Conservation (phyloP, 2,329 filamentous ascomycete species). For the Cadophora sp. region DNA sequence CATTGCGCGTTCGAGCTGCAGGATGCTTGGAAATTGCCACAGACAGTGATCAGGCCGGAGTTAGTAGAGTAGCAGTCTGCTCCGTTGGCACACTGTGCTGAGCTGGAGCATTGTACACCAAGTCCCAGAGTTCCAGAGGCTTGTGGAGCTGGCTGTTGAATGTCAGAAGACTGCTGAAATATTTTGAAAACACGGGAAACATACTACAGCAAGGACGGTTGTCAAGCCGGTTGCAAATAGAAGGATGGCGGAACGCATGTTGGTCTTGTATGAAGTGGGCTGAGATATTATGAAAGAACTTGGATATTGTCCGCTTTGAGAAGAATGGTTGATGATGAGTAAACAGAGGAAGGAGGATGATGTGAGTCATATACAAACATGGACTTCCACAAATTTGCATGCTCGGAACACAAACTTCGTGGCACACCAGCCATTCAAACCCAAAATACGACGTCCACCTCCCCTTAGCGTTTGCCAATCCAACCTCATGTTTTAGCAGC, state of each 20-base stretch:
- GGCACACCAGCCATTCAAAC: neutral
- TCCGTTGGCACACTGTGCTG: conserved; percentile 28
- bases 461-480: neutral
- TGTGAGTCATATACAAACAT: neutral
- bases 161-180: neutral
- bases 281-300: neutral
- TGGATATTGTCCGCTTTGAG: neutral
- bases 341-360: neutral
- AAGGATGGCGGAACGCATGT: neutral
- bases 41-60: conserved; percentile 19
- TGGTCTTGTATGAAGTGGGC: neutral
- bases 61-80: conserved; percentile 29
- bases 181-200: neutral
- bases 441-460: neutral
- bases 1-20: conserved; percentile 29
- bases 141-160: conserved; percentile 5
- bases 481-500: neutral
- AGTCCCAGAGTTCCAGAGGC: conserved; percentile 20
- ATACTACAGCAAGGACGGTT: conserved; percentile 3
- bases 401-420: neutral
- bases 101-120: conserved; percentile 22
- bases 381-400: no score
- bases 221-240: neutral
- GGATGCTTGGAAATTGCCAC: conserved; percentile 27
- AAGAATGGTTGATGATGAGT: neutral